A percentile compares a stretch with the other conserved stretches of the same genome.
These are phyloP conservation scores for Populus davidiana DNA, from an alignment of 345 rosid genomes.

Conservation along the genomic window DNA sequence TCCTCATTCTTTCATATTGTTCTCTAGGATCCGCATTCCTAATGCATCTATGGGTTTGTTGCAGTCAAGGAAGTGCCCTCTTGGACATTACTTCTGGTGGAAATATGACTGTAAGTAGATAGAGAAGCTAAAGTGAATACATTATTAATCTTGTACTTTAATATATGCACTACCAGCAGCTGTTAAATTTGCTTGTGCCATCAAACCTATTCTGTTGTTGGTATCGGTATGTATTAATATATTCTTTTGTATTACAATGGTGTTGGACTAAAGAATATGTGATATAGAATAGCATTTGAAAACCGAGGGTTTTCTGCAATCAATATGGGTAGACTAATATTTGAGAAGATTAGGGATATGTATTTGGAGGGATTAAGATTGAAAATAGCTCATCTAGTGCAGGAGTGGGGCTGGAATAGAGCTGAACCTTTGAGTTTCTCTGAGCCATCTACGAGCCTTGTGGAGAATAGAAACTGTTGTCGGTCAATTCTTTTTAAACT, in stretches of 20 bases:
- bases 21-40: constrained; percentile 11
- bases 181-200: neutral
- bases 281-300: too few relatives aligned
- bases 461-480: too few relatives aligned
- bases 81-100: constrained; percentile 80
- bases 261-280: neutral
- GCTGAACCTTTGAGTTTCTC: too few relatives aligned
- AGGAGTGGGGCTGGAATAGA: too few relatives aligned
- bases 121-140: neutral
- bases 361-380: too few relatives aligned
- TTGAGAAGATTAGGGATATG: neutral
- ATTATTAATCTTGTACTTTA: neutral
- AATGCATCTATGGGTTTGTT: constrained; percentile 19
- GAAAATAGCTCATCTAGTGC: too few relatives aligned
- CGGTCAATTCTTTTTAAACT: too few relatives aligned
- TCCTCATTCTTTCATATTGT: constrained; percentile 7
- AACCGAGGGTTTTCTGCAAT: too few relatives aligned
- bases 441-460: too few relatives aligned
- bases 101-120: constrained; percentile 61
- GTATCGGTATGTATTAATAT: neutral
- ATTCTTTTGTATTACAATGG: neutral
- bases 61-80: constrained; percentile 74
- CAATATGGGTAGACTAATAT: neutral
- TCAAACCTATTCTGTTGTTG: neutral
- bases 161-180: neutral